Base-by-base conservation (phyloP, 202 grass and related monocot species). In the Digitaria exilis region DNA sequence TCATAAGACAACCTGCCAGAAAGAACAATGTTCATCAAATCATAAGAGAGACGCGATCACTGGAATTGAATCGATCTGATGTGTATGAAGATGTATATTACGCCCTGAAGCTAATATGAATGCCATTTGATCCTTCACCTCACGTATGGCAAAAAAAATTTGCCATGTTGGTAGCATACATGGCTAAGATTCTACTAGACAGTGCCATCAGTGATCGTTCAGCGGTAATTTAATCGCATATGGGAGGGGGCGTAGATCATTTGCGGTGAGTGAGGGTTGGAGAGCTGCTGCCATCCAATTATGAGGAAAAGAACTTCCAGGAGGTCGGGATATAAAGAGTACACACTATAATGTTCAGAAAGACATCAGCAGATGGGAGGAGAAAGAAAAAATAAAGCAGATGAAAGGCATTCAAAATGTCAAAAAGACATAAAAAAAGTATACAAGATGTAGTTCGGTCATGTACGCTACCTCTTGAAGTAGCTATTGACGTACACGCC, bases 311-410 rank as follows among this genome's bases (percentile, higher is more conserved):
- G 24, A 69, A 26, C 41, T 17, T 46, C 25, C 41, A 57, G 13
- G 34, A 41, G 34, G 16, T 76, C 16, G 29, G 73, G 52, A 76
- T 59, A 54, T 58, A 24, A 54, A 22, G 51, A 66, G 32, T 11
- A 25, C 25, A 69, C 32, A 26, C 14, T 41, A 39, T 26, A 19
- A 16, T 43, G 34, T 58, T 17, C 52, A 59, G 15, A 43, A 41
- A 59, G 73, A 76, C 73, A 76, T 76, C 73, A 59, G 73, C 73
- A 42, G 73, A 76, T 76, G 54, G 35, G 73, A 76, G 21, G 51
- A 57, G 32, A 75, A 75, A 56, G 29, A 54, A 22, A 65, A 79
- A 80, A 43, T 52, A 69, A 80, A 80, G 78, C 78, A 56, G 32
- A 15, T 3, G 48, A 67, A 49, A 41, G 22, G 34, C 61, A 64